Conservation (phyloP, 2,329 filamentous ascomycete species). For the Monosporascus sp. region DNA sequence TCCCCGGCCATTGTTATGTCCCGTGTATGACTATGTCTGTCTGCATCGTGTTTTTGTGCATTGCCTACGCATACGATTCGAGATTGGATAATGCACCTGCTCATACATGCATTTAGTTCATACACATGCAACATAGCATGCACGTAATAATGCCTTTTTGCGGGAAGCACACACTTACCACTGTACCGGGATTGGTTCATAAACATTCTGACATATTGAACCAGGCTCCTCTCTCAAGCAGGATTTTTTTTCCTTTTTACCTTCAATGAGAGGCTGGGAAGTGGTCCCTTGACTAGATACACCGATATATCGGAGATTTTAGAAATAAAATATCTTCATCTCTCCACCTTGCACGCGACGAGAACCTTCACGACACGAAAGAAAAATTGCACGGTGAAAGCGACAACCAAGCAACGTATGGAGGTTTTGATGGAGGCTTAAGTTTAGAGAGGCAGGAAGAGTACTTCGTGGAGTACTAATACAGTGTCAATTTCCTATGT, state of each 20-base stretch:
- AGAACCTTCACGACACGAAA: neutral
- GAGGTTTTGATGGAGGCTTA: neutral
- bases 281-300: neutral
- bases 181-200: neutral
- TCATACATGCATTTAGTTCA: neutral
- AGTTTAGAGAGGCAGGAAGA: neutral
- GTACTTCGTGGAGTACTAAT: neutral
- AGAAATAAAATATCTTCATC: neutral
- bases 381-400: neutral
- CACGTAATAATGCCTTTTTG: neutral
- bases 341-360: neutral
- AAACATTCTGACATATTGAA: neutral
- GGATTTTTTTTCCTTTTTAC: no score
- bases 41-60: neutral
- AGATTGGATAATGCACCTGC: no score
- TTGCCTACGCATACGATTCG: neutral
- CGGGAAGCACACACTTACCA: neutral
- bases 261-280: neutral
- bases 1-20: conserved; percentile 6
- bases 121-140: neutral
- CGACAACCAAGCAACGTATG: neutral
- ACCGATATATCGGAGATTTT: neutral
- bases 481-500: neutral
- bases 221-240: neutral
- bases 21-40: neutral